Evolutionary conservation across 495 filamentous ascomycete species (phyloP).

Genomic region (Cudoniella acicularis): DNA sequence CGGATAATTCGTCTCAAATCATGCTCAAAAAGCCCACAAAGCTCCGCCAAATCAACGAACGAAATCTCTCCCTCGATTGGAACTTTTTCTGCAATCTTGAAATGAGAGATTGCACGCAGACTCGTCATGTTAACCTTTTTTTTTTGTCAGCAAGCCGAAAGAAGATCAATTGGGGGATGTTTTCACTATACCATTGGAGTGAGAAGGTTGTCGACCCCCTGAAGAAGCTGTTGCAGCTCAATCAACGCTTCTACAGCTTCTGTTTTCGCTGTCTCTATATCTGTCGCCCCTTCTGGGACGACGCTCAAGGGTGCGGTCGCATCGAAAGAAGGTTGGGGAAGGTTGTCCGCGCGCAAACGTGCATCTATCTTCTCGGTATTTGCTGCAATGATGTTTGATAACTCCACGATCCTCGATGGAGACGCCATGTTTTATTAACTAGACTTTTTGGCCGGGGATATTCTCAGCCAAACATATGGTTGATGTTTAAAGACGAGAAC

Average conservation of each 20-base stretch:
- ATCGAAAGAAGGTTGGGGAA: slow-evolving; percentile 13
- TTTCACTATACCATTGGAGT: slow-evolving; percentile 4
- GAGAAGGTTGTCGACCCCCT: slow-evolving; percentile 2
- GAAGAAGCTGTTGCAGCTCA: slow-evolving; percentile 14
- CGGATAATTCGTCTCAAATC: slow-evolving; percentile 25
- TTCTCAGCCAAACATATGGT: too few species aligned
- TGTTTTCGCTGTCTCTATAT: slow-evolving; percentile 5
- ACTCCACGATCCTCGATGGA: too few species aligned
- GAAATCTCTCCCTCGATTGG: slow-evolving; percentile 19
- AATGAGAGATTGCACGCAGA: slow-evolving; percentile 21
- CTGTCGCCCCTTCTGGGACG: not conserved
- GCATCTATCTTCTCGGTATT: too few species aligned
- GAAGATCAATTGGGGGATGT: too few species aligned
- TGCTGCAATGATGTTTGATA: too few species aligned
- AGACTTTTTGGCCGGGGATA: too few species aligned
- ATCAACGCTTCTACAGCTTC: slow-evolving; percentile 5
- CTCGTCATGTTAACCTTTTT: slow-evolving; percentile 10
- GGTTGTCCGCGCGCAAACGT: not conserved
- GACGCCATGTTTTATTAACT: too few species aligned
- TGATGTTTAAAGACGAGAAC: too few species aligned
- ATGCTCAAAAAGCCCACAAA: slow-evolving; percentile 15
- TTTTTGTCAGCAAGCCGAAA: not conserved
- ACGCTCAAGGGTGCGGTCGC: slow-evolving; percentile 4
- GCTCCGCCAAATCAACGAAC: slow-evolving; percentile 19
- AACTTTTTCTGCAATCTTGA: slow-evolving; percentile 22